Conservation (phyloP, 2,329 filamentous ascomycete genomes). For the Calonectria ilicicola region DNA sequence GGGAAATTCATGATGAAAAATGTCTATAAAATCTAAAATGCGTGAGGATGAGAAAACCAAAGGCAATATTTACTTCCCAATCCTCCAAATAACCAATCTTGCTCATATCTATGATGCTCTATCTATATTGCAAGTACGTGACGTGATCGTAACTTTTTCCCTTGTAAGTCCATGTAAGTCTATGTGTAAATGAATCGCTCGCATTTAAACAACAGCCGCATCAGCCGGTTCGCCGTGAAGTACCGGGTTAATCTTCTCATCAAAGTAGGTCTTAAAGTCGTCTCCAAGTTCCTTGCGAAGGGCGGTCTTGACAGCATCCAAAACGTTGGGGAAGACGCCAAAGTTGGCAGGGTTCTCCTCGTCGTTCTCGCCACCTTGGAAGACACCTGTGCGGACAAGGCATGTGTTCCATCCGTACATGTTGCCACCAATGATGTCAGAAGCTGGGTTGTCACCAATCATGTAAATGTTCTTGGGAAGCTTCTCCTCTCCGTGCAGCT, state of each 20-base stretch:
- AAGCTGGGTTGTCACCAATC: slow-evolving; percentile 81
- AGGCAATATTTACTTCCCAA: background rate
- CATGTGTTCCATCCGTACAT: slow-evolving; percentile 88
- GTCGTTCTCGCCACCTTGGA: slow-evolving; percentile 82
- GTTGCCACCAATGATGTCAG: slow-evolving; percentile 71
- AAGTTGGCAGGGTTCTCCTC: slow-evolving; percentile 82
- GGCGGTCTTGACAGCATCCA: slow-evolving; percentile 74
- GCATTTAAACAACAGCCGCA: slow-evolving; percentile 30
- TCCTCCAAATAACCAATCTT: background rate
- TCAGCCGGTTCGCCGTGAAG: slow-evolving; percentile 56
- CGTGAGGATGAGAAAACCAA: background rate
- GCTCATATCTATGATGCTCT: slow-evolving; percentile 9
- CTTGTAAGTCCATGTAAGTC: background rate
- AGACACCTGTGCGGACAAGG: slow-evolving; percentile 81
- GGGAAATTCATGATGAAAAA: background rate
- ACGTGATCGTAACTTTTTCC: background rate
- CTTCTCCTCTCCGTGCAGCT: slow-evolving; percentile 78
- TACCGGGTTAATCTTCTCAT: slow-evolving; percentile 78
- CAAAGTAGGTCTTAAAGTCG: slow-evolving; percentile 80
- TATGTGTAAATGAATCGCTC: background rate
- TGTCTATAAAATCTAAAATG: background rate
- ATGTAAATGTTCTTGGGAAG: slow-evolving; percentile 82
- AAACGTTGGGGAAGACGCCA: slow-evolving; percentile 79
- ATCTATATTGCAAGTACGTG: slow-evolving; percentile 1
- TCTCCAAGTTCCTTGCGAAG: slow-evolving; percentile 77